Percentiles rank a stretch among this genome's conserved stretches.
Evolutionary conservation across 1,139 yeast species (phyloP).

Genomic region (Blastobotrys elegans): DNA sequence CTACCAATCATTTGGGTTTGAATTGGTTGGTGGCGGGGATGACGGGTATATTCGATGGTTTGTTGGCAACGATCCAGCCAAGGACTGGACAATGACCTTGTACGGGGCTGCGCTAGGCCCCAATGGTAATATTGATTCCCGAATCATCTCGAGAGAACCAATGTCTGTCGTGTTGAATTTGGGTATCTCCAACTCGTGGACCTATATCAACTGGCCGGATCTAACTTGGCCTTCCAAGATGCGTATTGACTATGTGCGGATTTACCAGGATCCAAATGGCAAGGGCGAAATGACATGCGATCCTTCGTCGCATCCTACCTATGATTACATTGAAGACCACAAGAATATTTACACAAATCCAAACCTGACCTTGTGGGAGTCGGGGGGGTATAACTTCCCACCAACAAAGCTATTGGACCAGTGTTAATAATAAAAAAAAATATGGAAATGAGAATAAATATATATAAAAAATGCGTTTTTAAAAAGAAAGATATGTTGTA

Average conservation of each 20-base stretch:
- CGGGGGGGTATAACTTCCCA: slow-evolving; percentile 65
- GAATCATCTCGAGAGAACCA: slow-evolving; percentile 76
- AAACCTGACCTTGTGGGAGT: slow-evolving; percentile 61
- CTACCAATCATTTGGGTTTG: slow-evolving; percentile 74
- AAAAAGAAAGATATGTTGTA: too few relatives aligned
- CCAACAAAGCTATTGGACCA: slow-evolving; percentile 45
- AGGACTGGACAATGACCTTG: slow-evolving; percentile 47
- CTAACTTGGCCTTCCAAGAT: slow-evolving; percentile 63
- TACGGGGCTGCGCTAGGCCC: slow-evolving; percentile 65
- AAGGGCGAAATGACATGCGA: slow-evolving; percentile 58
- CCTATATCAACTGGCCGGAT: slow-evolving; percentile 72
- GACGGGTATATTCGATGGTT: slow-evolving; percentile 79
- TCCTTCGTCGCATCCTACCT: slow-evolving; percentile 68
- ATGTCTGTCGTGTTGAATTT: slow-evolving; percentile 74
- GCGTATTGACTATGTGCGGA: slow-evolving; percentile 69
- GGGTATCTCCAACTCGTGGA: slow-evolving; percentile 80
- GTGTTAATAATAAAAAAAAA: too few relatives aligned
- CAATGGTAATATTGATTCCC: slow-evolving; percentile 75
- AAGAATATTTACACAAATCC: slow-evolving; percentile 54
- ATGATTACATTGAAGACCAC: slow-evolving; percentile 64
- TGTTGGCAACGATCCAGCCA: slow-evolving; percentile 55
- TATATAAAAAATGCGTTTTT: too few relatives aligned
- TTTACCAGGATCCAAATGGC: slow-evolving; percentile 62
- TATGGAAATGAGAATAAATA: too few relatives aligned
- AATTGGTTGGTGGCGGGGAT: slow-evolving; percentile 61